These are phyloP conservation scores for Bidens hawaiensis DNA, from an alignment of 140 eudicot species.

Conservation along the genomic window DNA sequence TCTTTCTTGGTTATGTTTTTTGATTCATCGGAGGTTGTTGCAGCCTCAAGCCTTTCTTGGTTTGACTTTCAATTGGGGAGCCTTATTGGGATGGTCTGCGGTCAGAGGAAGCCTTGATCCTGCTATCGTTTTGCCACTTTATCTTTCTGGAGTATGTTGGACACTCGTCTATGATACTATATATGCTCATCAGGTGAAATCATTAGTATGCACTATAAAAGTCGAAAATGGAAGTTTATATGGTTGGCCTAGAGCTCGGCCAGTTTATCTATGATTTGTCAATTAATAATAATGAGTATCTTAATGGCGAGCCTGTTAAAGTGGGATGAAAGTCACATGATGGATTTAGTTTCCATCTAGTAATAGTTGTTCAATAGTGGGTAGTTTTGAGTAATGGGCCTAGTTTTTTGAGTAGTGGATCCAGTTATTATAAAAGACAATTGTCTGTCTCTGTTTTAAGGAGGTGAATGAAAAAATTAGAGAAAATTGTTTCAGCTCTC, in stretches of 20 bases:
- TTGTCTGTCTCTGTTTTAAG: no score
- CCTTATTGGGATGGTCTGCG: constrained; percentile 91
- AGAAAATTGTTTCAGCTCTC: no score
- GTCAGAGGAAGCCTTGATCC: constrained; percentile 87
- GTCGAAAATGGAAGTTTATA: no score
- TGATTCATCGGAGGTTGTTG: constrained; percentile 21
- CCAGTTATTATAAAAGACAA: no score
- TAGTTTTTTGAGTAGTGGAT: no score
- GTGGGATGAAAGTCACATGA: background rate
- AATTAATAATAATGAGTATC: background rate
- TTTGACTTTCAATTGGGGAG: constrained; percentile 96
- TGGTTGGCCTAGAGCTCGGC: background rate
- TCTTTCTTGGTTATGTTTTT: constrained; percentile 7
- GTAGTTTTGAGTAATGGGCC: no score
- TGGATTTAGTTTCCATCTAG: no score
- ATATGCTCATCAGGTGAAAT: constrained; percentile 95
- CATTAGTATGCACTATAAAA: no score
- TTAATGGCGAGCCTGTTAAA: background rate
- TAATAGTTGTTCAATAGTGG: no score
- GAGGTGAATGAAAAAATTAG: no score
- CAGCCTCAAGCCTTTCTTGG: constrained; percentile 99
- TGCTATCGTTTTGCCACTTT: constrained; percentile 67
- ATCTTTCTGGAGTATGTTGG: constrained; percentile 85
- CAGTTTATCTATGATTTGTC: background rate
- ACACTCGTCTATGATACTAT: constrained; percentile 95